Evolutionary conservation across 352 stramenopile species (phyloP).

Genomic region (Phytophthora pisi): DNA sequence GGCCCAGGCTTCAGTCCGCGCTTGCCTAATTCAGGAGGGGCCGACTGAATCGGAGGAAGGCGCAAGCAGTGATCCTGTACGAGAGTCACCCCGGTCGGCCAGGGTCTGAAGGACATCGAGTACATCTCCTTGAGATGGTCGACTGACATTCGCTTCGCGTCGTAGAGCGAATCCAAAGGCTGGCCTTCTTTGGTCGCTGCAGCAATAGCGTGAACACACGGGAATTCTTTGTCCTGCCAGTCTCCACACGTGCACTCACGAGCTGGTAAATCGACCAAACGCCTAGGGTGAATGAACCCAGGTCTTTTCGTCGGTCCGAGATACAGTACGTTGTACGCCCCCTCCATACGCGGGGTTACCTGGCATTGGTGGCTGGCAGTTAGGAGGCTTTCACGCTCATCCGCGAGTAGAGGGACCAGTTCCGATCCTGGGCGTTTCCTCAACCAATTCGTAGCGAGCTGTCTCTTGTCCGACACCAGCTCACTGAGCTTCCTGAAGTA

Average conservation of each 20-base stretch:
- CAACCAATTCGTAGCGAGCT: too few species aligned
- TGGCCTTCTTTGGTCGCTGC: constrained; percentile 3
- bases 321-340: too few species aligned
- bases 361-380: too few species aligned
- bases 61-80: neutral
- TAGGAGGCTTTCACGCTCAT: too few species aligned
- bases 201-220: constrained; percentile 11
- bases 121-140: constrained; percentile 5
- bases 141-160: constrained; percentile 3
- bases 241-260: constrained; percentile 2
- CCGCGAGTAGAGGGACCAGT: too few species aligned
- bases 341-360: too few species aligned
- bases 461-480: too few species aligned
- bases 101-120: neutral
- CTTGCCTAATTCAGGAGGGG: neutral
- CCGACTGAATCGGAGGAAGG: neutral
- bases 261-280: constrained; percentile 1
- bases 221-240: constrained; percentile 5
- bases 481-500: too few species aligned
- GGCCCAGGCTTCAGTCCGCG: constrained; percentile 2
- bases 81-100: constrained; percentile 6
- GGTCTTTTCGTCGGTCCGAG: too few species aligned
- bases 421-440: too few species aligned
- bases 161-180: neutral
- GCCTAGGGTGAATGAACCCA: constrained; percentile 2